Percentiles rank a stretch among this genome's conserved stretches.
Conservation (phyloP, 2,329 filamentous ascomycete species). For the Aureobasidium sp. region DNA sequence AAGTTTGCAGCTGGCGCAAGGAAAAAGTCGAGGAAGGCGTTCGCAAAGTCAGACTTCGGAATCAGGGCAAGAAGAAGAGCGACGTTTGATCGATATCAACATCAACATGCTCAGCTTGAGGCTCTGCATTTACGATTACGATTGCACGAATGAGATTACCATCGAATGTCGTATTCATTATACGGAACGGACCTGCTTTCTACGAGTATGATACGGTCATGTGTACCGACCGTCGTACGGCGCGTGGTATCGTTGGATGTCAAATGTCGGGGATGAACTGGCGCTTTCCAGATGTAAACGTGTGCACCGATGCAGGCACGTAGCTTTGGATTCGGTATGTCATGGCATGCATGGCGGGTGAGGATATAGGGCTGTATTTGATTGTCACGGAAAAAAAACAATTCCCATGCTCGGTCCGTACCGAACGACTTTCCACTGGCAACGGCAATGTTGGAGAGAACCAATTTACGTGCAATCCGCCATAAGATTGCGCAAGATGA, state of each 20-base stretch:
- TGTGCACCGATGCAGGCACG: background rate
- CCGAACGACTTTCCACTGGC: background rate
- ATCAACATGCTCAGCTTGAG: background rate
- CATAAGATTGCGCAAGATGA: background rate
- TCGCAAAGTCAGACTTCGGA: constrained; percentile 19
- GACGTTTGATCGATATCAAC: constrained; percentile 11
- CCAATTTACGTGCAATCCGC: background rate
- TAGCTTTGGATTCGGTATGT: background rate
- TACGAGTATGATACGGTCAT: background rate
- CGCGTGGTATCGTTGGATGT: background rate
- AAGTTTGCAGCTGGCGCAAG: constrained; percentile 68
- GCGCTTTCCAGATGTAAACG: background rate
- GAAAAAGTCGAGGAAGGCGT: constrained; percentile 54
- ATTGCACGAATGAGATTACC: background rate
- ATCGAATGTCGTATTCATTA: background rate
- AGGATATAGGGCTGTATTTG: background rate
- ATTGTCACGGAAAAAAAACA: background rate
- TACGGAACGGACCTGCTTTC: background rate
- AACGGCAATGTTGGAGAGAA: constrained; percentile 2
- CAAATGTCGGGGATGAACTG: background rate
- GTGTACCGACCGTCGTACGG: background rate
- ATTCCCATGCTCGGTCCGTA: background rate
- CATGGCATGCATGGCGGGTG: background rate
- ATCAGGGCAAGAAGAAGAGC: constrained; percentile 11
- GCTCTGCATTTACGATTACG: background rate